Percentiles rank a stretch among this genome's conserved stretches.
Conservation (phyloP, 306 rosid genomes). For the Begonia loranthoides region DNA sequence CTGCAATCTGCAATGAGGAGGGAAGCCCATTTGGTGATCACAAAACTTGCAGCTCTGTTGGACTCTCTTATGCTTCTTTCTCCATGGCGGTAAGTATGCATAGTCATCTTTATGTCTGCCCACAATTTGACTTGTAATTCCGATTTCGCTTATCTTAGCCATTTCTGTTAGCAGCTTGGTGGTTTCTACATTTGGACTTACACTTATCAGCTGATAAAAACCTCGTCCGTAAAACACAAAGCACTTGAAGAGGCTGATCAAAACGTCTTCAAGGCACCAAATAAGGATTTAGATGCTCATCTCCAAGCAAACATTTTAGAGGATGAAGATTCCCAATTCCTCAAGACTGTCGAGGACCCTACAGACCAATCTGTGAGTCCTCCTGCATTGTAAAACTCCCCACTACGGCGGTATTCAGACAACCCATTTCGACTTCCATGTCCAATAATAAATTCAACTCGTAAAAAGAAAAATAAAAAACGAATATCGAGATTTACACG, state of each 20-base stretch:
- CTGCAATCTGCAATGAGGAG: constrained; percentile 64
- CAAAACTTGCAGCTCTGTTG: constrained; percentile 28
- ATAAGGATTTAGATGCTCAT: constrained; percentile 24
- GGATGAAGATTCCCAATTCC: constrained; percentile 3
- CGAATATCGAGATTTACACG: too few relatives aligned
- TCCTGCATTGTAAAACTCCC: too few relatives aligned
- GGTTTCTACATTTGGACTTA: constrained; percentile 78
- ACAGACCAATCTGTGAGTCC: too few relatives aligned
- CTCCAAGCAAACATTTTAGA: constrained; percentile 42
- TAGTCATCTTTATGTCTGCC: not conserved
- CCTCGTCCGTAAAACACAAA: constrained; percentile 30
- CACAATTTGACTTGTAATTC: too few relatives aligned
- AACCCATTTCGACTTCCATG: too few relatives aligned
- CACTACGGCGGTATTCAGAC: too few relatives aligned
- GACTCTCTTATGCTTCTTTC: constrained; percentile 74
- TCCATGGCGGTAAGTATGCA: constrained; percentile 73
- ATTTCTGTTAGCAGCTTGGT: constrained; percentile 36
- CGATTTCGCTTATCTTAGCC: too few relatives aligned
- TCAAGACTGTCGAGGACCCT: too few relatives aligned
- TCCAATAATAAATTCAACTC: too few relatives aligned
- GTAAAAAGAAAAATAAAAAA: too few relatives aligned
- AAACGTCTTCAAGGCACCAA: constrained; percentile 17
- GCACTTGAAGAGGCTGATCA: constrained; percentile 33
- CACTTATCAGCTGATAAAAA: constrained; percentile 38
- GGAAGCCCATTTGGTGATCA: constrained; percentile 68